phyloP scores from a whole-genome alignment of 305 asterid species.

The Fraxinus ornus region DNA sequence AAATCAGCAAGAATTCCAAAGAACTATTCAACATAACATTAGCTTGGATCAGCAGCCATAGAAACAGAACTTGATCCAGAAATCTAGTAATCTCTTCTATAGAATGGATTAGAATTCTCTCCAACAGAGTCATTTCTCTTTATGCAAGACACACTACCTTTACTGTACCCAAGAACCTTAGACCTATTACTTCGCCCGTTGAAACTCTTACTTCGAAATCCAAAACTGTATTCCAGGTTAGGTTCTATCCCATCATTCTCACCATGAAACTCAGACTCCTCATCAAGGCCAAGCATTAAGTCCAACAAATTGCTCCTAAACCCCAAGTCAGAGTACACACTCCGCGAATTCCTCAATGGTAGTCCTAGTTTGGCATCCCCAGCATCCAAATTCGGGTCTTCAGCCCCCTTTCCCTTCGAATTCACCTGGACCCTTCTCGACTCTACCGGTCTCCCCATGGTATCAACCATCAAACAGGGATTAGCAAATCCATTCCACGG shows the following conservation, averaged over 20 bases:
- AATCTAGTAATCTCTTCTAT: conserved; percentile 18
- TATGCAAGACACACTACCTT: conserved; percentile 27
- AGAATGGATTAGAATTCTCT: conserved; percentile 20
- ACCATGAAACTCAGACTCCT: conserved; percentile 28
- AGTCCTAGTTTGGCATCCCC: conserved; percentile 32
- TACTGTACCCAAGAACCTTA: conserved; percentile 32
- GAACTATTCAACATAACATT: neutral
- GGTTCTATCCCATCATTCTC: conserved; percentile 32
- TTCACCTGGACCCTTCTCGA: conserved; percentile 23
- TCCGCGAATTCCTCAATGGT: conserved; percentile 41
- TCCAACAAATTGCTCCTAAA: conserved; percentile 66
- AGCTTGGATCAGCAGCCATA: conserved; percentile 23
- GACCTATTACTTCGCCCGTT: conserved; percentile 31
- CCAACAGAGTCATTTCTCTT: conserved; percentile 34
- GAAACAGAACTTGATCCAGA: conserved; percentile 23
- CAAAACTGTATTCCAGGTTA: conserved; percentile 35
- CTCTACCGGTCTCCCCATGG: conserved; percentile 58
- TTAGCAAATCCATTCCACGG: conserved; percentile 72
- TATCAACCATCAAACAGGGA: conserved; percentile 83
- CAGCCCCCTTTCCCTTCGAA: conserved; percentile 25
- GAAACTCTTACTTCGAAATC: conserved; percentile 41
- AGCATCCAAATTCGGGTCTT: conserved; percentile 28
- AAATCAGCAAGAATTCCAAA: conserved; percentile 23
- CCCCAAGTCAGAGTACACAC: conserved; percentile 77
- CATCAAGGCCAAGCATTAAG: conserved; percentile 49